phyloP scores from a whole-genome alignment of 1,284 basidiomycete genomes.

The Puccinia polysora region DNA sequence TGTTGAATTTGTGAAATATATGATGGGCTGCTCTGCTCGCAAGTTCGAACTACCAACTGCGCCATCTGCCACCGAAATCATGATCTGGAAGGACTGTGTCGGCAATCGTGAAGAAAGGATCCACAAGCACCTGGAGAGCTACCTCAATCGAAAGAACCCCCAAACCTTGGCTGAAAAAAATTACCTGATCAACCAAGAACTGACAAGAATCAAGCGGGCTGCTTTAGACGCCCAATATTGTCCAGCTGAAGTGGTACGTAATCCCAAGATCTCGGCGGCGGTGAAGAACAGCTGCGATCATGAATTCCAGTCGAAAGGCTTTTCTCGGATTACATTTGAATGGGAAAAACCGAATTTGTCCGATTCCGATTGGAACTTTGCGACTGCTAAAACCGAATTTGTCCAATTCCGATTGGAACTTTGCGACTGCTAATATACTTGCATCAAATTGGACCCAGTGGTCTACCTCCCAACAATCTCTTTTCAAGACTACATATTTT shows the following conservation, averaged over 20 bases:
- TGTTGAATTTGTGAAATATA: background rate
- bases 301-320: constrained; percentile 3
- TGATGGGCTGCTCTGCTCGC: background rate
- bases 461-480: background rate
- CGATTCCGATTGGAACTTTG: no score
- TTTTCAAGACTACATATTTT: background rate
- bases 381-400: background rate
- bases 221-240: background rate
- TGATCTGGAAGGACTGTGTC: background rate
- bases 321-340: constrained; percentile 2
- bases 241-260: background rate
- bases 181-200: background rate
- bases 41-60: background rate
- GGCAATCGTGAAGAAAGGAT: background rate
- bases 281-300: constrained; percentile 7
- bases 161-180: background rate
- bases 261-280: background rate
- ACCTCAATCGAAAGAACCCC: background rate
- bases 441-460: constrained; percentile 4
- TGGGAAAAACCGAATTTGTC: background rate
- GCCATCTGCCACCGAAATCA: background rate
- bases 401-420: background rate
- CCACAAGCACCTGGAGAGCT: background rate
- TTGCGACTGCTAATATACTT: background rate
- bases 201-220: background rate